phyloP scores from a whole-genome alignment of 164 flowering plant species.

The Stephania japonica region DNA sequence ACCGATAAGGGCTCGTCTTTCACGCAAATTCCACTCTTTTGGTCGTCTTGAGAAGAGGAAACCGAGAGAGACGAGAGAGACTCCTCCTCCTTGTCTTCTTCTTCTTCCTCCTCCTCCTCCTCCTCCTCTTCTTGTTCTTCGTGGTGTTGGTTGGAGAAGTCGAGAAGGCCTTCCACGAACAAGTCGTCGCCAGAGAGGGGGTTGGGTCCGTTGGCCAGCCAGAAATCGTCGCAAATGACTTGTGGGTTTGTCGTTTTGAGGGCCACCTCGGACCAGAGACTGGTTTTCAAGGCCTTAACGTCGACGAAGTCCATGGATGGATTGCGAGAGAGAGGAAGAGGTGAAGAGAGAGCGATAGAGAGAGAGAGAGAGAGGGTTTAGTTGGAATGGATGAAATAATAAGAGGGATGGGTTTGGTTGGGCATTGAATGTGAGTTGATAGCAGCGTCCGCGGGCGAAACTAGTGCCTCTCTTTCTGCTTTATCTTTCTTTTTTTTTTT shows the following conservation, averaged over 20 bases:
- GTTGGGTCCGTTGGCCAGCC: conserved; percentile 7
- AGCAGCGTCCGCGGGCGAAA: conserved; percentile 37
- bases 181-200: conserved; percentile 43
- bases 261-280: conserved; percentile 34
- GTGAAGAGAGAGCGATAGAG: conserved; percentile 7
- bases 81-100: conserved; percentile 24
- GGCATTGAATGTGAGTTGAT: conserved; percentile 39
- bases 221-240: conserved; percentile 26
- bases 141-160: conserved; percentile 37
- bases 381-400: not conserved
- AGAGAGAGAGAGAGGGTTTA: conserved; percentile 1
- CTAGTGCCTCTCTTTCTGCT: conserved; percentile 36
- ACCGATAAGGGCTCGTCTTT: conserved; percentile 25
- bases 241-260: conserved; percentile 25
- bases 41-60: conserved; percentile 24
- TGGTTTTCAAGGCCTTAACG: conserved; percentile 47
- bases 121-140: conserved; percentile 12
- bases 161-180: conserved; percentile 61
- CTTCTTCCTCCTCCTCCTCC: conserved; percentile 10
- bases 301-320: conserved; percentile 43
- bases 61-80: conserved; percentile 18
- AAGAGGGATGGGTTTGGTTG: conserved; percentile 14
- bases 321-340: not conserved
- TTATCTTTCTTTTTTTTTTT: conserved; percentile 11
- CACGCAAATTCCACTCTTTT: conserved; percentile 22